Evolutionary conservation across 768 basidiomycete species (phyloP).

Genomic region (Collybia sordida): DNA sequence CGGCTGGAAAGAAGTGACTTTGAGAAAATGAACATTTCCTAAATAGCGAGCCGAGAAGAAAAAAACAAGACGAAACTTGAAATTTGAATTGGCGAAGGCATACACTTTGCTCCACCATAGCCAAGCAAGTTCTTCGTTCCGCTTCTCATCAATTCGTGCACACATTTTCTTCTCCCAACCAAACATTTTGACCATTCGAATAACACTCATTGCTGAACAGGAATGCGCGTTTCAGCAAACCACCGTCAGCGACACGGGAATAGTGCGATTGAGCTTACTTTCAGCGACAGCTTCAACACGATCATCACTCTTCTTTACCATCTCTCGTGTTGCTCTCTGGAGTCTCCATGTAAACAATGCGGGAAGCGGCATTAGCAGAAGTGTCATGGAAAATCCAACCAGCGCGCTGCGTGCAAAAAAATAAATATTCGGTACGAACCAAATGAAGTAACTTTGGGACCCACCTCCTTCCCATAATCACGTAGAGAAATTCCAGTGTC

Average conservation of each 20-base stretch:
- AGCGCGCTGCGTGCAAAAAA: slow-evolving; percentile 45
- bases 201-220: slow-evolving; percentile 44
- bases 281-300: slow-evolving; percentile 62
- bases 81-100: slow-evolving; percentile 37
- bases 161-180: slow-evolving; percentile 61
- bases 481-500: slow-evolving; percentile 42
- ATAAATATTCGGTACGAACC: not conserved
- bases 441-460: not conserved
- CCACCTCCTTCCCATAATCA: slow-evolving; percentile 45
- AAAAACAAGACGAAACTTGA: slow-evolving; percentile 33
- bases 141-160: slow-evolving; percentile 48
- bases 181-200: slow-evolving; percentile 72
- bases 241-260: not conserved
- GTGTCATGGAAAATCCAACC: slow-evolving; percentile 51
- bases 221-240: slow-evolving; percentile 18
- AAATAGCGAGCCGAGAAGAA: not conserved
- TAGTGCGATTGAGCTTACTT: slow-evolving; percentile 33
- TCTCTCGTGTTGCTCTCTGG: slow-evolving; percentile 41
- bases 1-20: slow-evolving; percentile 63
- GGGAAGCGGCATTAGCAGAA: slow-evolving; percentile 54
- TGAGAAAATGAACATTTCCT: not conserved
- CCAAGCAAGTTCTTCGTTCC: slow-evolving; percentile 57
- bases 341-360: slow-evolving; percentile 47
- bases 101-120: slow-evolving; percentile 52
- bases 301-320: slow-evolving; percentile 54